Evolutionary conservation across 345 rosid species (phyloP).

Genomic region (Salix caprea): DNA sequence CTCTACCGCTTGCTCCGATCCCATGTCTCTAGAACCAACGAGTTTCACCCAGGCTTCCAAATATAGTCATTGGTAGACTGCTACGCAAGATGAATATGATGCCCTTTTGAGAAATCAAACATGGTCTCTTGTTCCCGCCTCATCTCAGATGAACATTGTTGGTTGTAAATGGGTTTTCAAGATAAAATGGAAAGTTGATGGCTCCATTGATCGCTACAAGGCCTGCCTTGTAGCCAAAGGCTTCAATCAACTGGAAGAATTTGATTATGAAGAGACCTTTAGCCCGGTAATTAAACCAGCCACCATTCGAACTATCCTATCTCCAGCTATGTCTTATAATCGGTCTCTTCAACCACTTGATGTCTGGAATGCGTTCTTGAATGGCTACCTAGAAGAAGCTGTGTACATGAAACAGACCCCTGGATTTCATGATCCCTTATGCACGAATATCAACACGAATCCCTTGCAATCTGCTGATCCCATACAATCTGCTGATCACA

Average conservation of each 20-base stretch:
- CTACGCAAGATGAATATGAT: background rate
- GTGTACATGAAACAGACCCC: background rate
- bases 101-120: background rate
- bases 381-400: too few relatives aligned
- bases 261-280: background rate
- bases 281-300: accelerated
- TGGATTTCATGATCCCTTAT: background rate
- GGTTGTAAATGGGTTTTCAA: background rate
- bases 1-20: background rate
- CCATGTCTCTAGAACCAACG: background rate
- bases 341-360: background rate
- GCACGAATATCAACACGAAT: too few relatives aligned
- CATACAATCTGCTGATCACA: too few relatives aligned
- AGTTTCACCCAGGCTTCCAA: background rate
- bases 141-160: background rate
- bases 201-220: background rate
- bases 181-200: too few relatives aligned
- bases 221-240: background rate
- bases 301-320: too few relatives aligned
- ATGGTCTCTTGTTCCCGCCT: background rate
- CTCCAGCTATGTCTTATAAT: accelerated
- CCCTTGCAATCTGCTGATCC: too few relatives aligned
- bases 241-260: background rate
- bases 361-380: background rate
- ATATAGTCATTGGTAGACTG: background rate